Conservation (phyloP, 75 land plant genomes). For the Cupressus sempervirens region DNA sequence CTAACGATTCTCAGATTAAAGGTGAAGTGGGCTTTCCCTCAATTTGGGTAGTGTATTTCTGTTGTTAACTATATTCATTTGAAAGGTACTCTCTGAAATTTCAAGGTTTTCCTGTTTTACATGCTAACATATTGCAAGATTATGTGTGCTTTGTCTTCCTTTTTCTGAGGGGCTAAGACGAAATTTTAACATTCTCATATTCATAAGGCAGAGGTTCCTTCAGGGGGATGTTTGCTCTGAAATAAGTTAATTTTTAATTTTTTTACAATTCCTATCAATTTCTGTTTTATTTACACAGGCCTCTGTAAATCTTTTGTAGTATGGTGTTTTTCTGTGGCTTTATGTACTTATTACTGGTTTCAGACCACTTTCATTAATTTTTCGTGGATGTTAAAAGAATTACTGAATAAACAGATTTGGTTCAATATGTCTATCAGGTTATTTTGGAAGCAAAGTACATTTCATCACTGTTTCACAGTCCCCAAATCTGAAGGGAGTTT, state of each 20-base stretch:
- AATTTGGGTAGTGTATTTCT: not conserved
- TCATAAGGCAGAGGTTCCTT: not conserved
- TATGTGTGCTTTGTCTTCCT: not conserved
- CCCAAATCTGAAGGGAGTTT: conserved; percentile 17
- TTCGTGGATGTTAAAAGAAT: not conserved
- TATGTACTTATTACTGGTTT: too few species aligned
- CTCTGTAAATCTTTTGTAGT: too few species aligned
- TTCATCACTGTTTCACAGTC: conserved; percentile 59
- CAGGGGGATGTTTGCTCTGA: not conserved
- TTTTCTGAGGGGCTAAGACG: not conserved
- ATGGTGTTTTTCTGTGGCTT: too few species aligned
- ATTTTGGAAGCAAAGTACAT: conserved; percentile 29
- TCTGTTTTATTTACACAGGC: too few species aligned
- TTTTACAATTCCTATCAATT: too few species aligned
- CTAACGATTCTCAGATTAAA: not conserved
- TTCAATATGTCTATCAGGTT: conserved; percentile 15
- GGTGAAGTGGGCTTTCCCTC: not conserved
- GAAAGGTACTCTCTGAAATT: not conserved
- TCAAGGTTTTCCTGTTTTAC: not conserved
- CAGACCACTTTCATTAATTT: too few species aligned
- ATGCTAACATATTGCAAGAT: not conserved
- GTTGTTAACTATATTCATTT: not conserved
- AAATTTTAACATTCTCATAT: not conserved
- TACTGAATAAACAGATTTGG: not conserved
- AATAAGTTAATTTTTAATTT: too few species aligned